Evolutionary conservation across 2,329 filamentous ascomycete genomes (phyloP), one percentile per base, ranked within the genome.

Genomic region (Aspergillus floridensis): DNA sequence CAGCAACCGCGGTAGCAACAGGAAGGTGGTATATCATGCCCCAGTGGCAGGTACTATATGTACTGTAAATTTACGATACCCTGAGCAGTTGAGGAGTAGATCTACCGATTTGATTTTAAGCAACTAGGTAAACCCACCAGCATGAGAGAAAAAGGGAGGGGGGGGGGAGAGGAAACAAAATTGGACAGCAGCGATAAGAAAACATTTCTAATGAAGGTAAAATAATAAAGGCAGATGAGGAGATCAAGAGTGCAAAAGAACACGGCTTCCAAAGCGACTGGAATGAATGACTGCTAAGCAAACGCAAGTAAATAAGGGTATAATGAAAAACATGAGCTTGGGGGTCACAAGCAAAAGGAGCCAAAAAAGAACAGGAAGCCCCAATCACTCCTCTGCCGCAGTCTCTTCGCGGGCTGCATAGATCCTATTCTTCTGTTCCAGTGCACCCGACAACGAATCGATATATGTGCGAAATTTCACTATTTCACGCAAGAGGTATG

Each of bases 401-500:
- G 56, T 64, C 49, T 68, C 63, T 51, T 66, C 65, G 22, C 66
- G 65, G 38, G 64, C 63, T 16, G 69, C 67, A 60, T 92, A 89
- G 47, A 97, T 88, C 71, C 88, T 88, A 49, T 85, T 82, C 72
- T 90, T 92, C 57, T 86, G 82, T 32, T 73, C 77, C 66, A 90
- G 86, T 0, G 93, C 93, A 41, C 86, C 84, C 59, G 87, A 82
- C 53, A 99, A 79, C 35, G 87, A 88, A 74, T 98, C 95, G 66
- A 97, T 93, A 71, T 98, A 99, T 0, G 93, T 98, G 61, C 89
- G 84, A 78, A 96, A 98, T 76, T 98, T 98, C 75, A 98, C 92
- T 74, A 96, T 97, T 79, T 99, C 95, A 38, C 91, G 84, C 12
- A 98, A 82, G 46, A 99, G 79, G 72, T 98, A 96, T 31, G 91